Evolutionary conservation across 2,329 filamentous ascomycete species (phyloP).

Genomic region (Penicillium digitatum): DNA sequence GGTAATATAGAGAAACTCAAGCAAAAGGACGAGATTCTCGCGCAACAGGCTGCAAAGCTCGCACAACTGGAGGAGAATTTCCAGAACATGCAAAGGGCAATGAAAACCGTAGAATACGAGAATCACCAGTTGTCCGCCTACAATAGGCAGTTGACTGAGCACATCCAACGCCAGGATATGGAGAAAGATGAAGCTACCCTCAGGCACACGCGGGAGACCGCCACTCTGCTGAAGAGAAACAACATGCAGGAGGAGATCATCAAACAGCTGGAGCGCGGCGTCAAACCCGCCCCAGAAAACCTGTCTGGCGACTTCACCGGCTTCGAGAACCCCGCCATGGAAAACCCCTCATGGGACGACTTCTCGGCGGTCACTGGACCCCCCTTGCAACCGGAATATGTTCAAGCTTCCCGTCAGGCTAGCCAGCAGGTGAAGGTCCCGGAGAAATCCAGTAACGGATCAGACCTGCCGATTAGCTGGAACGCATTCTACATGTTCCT

Average conservation of each 20-base stretch:
- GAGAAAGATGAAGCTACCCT: constrained; percentile 92
- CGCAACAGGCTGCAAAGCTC: not conserved
- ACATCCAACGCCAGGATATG: constrained; percentile 70
- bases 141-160: constrained; percentile 69
- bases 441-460: constrained; percentile 31
- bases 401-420: constrained; percentile 25
- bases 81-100: constrained; percentile 61
- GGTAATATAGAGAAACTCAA: not conserved
- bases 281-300: constrained; percentile 42
- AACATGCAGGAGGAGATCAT: constrained; percentile 68
- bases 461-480: constrained; percentile 64
- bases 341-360: constrained; percentile 72
- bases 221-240: constrained; percentile 89
- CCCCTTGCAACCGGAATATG: constrained; percentile 39
- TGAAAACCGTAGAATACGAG: constrained; percentile 50
- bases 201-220: constrained; percentile 82
- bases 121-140: constrained; percentile 64
- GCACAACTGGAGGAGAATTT: not conserved
- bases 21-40: constrained; percentile 63
- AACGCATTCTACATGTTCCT: constrained; percentile 88
- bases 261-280: constrained; percentile 45
- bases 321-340: constrained; percentile 81
- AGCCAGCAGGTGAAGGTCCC: constrained; percentile 36
- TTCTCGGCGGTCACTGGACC: constrained; percentile 70
- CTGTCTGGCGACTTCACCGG: constrained; percentile 68